Base-by-base conservation (phyloP, 768 basidiomycete species). In the Tulasnella sp. region DNA sequence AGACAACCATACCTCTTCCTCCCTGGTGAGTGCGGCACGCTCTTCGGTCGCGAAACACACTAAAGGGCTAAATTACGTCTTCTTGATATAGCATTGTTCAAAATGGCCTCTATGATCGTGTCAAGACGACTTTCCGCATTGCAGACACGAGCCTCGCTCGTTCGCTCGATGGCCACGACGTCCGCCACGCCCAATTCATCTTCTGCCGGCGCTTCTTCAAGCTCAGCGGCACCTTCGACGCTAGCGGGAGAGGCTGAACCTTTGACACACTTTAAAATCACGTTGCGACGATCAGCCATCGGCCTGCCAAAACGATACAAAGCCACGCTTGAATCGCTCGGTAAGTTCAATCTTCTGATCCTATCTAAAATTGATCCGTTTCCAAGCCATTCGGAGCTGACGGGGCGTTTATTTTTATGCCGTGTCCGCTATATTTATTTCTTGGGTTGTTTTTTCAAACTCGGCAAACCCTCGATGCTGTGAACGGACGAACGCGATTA, bases 211-310 rank as follows among this genome's bases (percentile, higher is more conserved):
- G 61, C 61, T 67, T 67, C 61, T 2, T 67, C 61, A 2, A 35
- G 26, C 61, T 67, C 61, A 35, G 61, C 26, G 5, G 29, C 29
- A 26, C 61, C 61, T 29, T 67, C 61, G 16, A 67, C 61, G 15
- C 6, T 35, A 67, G 16, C 61, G 13, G 61, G 61, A 67, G 29
- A 67, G 26, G 32, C 61, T 35, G 61, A 67, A 67, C 61, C 61
- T 67, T 67, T 67, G 7, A 94, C 95, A 0, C 93, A 97, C 84
- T 96, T 89, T 86, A 93, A 93, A 86, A 92, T 98, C 81, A 97
- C 95, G 26, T 90, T 96, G 39, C 89, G 89, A 13, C 92, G 96
- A 77, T 96, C 95, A 6, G 91, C 90, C 72, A 96, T 96, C 80
- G 91, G 94, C 0, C 89, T 97, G 11, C 91, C 92, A 3, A 86